These are phyloP conservation scores for Sphagnum fallax DNA, from an alignment of 228 moss, liverwort and hornwort species.

Conservation along the genomic window DNA sequence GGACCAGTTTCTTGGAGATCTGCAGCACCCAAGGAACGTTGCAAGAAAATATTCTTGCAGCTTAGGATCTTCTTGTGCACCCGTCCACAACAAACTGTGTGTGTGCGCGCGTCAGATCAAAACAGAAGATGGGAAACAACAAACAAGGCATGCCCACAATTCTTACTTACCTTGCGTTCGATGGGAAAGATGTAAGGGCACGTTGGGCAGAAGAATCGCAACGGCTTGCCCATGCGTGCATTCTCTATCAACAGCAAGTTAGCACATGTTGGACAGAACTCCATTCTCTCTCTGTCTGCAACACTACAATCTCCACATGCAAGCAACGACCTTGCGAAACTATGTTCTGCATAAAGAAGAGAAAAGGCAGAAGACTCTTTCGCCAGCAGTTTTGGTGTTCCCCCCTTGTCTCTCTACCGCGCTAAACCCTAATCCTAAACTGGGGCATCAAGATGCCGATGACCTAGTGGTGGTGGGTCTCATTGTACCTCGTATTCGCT, in stretches of 20 bases:
- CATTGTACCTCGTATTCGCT: too few species aligned
- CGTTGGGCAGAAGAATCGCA: conserved; percentile 88
- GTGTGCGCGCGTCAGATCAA: too few species aligned
- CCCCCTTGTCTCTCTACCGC: too few species aligned
- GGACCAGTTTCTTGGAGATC: conserved; percentile 83
- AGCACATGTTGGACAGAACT: conserved; percentile 96
- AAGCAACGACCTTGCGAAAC: neutral
- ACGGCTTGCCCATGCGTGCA: conserved; percentile 52
- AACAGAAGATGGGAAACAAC: neutral
- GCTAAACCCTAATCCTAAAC: too few species aligned
- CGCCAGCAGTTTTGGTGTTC: too few species aligned
- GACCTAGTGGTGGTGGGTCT: too few species aligned
- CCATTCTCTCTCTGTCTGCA: conserved; percentile 28
- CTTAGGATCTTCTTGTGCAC: too few species aligned
- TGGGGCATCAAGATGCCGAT: too few species aligned
- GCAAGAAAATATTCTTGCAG: too few species aligned
- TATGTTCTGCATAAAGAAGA: too few species aligned
- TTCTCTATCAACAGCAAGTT: conserved; percentile 83
- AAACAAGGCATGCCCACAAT: neutral
- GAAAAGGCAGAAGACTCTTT: too few species aligned
- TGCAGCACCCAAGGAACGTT: conserved; percentile 10
- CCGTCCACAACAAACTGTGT: too few species aligned
- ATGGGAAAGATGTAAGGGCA: conserved; percentile 83
- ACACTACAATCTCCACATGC: neutral
- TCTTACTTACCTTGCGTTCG: conserved; percentile 60